Evolutionary conservation across 2,329 filamentous ascomycete genomes (phyloP).

Genomic region (Pseudophaeomoniella oleicola): DNA sequence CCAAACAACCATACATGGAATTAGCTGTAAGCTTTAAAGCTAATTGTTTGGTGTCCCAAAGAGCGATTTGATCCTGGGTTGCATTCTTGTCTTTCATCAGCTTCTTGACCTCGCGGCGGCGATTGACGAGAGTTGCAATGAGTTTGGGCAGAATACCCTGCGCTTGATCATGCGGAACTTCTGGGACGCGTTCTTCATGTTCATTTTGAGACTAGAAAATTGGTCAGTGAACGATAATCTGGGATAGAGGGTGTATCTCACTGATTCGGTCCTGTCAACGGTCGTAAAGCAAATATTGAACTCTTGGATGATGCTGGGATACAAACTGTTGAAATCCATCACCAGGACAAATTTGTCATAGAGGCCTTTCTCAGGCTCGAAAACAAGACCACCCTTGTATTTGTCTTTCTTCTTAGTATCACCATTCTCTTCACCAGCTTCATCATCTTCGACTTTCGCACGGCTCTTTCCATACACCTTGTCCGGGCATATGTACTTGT

Average conservation of each 20-base stretch:
- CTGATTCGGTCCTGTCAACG: conserved; percentile 60
- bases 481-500: conserved; percentile 96
- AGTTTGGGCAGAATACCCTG: conserved; percentile 79
- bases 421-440: conserved; percentile 45
- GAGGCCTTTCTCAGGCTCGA: conserved; percentile 91
- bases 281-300: conserved; percentile 99
- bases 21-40: conserved; percentile 96
- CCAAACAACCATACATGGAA: conserved; percentile 98
- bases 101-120: conserved; percentile 82
- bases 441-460: conserved; percentile 57
- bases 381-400: conserved; percentile 95
- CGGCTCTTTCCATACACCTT: conserved; percentile 73
- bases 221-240: conserved; percentile 8
- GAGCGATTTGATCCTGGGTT: conserved; percentile 70
- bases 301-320: conserved; percentile 97
- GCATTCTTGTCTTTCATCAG: conserved; percentile 92
- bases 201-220: conserved; percentile 38
- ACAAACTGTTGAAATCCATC: conserved; percentile 99
- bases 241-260: conserved; percentile 27
- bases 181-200: conserved; percentile 77
- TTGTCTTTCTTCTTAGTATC: conserved; percentile 97
- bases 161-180: conserved; percentile 63
- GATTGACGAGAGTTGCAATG: conserved; percentile 79
- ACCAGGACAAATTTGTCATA: conserved; percentile 98
- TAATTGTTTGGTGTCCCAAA: conserved; percentile 97